Evolutionary conservation across 2,329 filamentous ascomycete genomes (phyloP), one percentile per base, ranked within the genome.

Genomic region (Rhynchosporium agropyri): DNA sequence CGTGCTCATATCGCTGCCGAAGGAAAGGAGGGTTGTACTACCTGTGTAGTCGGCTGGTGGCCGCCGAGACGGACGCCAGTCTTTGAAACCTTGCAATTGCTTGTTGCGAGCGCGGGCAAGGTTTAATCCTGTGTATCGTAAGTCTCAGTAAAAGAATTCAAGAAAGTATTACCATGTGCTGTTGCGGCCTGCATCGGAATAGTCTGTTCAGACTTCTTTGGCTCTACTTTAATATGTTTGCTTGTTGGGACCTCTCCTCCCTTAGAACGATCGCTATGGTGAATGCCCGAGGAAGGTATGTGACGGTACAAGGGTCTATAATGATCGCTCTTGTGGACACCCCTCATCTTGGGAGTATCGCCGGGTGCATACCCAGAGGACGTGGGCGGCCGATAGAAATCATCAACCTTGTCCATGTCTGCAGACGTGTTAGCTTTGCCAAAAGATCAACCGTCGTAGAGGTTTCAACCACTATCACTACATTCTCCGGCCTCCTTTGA

Each of bases 311-410:
- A 36, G 12, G 53, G 40, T 20, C 38, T 56, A 26, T 45, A 56
- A 26, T 40, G n/a, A 33, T 56, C 53, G 15, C 10, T 56, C 6
- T 45, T 28, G 31, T 13, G 53, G 20, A 56, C 53, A 10, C 53
- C 53, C 13, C 53, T 43, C 15, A 28, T 56, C 31, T 28, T 33
- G 13, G 53, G 53, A 43, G 43, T 56, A 8, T 45, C 13, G 45
- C 53, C 53, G 31, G 40, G 38, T 33, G 53, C 38, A 33, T 9
- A 56, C 12, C 40, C 40, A 56, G 43, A 29, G 26, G 53, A 56
- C 12, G 1, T 31, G 4, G 40, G 4, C 15, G 53, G 53, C 26
- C 53, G 26, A 13, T 45, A 56, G 12, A 56, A 56, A 28, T 56
- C 53, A 31, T 45, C 40, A 38, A 38, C 9, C 4, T 31, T 20